A percentile compares a stretch with the other conserved stretches of the same genome.
phyloP scores from a whole-genome alignment of 1,284 basidiomycete species.

The Microbotryomycetes sp. region DNA sequence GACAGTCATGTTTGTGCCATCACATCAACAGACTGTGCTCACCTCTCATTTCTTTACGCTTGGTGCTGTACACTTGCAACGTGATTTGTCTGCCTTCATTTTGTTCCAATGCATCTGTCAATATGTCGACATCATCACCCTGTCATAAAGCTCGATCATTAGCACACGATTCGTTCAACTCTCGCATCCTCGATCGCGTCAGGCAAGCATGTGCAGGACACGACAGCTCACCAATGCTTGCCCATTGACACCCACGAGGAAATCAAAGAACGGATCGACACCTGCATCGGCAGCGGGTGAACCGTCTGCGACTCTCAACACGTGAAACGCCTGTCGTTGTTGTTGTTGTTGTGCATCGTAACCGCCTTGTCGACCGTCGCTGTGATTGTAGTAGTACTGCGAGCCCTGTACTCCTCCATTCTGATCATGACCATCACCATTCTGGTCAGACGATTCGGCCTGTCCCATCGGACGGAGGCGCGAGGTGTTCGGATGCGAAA shows the following conservation, averaged over 20 bases:
- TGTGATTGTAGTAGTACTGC: too few species aligned
- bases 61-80: slow-evolving; percentile 84
- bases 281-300: slow-evolving; percentile 42
- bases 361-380: too few species aligned
- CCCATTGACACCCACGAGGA: slow-evolving; percentile 82
- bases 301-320: slow-evolving; percentile 32
- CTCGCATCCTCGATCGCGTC: slow-evolving; percentile 2
- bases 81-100: slow-evolving; percentile 75
- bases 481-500: background rate
- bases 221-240: slow-evolving; percentile 33
- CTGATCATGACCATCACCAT: too few species aligned
- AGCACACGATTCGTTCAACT: too few species aligned
- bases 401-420: too few species aligned
- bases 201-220: background rate
- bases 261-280: slow-evolving; percentile 96
- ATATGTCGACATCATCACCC: slow-evolving; percentile 55
- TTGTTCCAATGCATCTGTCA: slow-evolving; percentile 75
- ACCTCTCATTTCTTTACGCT: slow-evolving; percentile 77
- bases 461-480: slow-evolving; percentile 23
- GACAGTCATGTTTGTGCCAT: too few species aligned
- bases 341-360: slow-evolving; percentile 4
- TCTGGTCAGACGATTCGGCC: slow-evolving; percentile 15
- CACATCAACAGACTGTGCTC: slow-evolving; percentile 38
- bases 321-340: slow-evolving; percentile 24
- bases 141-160: too few species aligned